Conservation (phyloP, 805 yeast species). For the Pichia phayaonensis region DNA sequence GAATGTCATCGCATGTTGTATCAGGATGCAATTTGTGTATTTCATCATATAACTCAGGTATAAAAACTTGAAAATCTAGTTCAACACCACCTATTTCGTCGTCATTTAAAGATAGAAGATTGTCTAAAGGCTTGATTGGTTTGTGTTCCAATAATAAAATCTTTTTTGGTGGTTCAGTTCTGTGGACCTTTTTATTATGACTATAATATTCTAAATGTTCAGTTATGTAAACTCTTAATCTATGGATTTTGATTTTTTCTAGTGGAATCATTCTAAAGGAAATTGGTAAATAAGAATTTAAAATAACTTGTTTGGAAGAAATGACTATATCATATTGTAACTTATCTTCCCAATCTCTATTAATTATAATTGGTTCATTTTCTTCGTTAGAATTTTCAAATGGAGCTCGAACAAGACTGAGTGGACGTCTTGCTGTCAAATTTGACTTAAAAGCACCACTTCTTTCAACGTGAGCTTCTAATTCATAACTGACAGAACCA, state of each 20-base stretch:
- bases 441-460: constrained; percentile 82
- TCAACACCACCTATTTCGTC: constrained; percentile 65
- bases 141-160: constrained; percentile 73
- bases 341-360: constrained; percentile 91
- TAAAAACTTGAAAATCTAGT: constrained; percentile 76
- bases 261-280: constrained; percentile 79
- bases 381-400: constrained; percentile 75
- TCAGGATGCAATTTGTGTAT: constrained; percentile 71
- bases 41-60: constrained; percentile 61
- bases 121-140: constrained; percentile 44
- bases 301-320: constrained; percentile 80
- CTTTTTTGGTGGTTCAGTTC: constrained; percentile 85
- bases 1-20: constrained; percentile 70
- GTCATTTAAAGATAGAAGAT: constrained; percentile 35
- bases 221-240: constrained; percentile 77
- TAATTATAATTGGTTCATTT: constrained; percentile 86
- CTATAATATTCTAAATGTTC: constrained; percentile 91
- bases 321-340: constrained; percentile 83
- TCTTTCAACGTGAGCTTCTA: constrained; percentile 67
- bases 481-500: constrained; percentile 66
- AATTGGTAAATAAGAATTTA: constrained; percentile 78
- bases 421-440: constrained; percentile 53
- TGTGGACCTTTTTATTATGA: constrained; percentile 75
- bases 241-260: constrained; percentile 79
- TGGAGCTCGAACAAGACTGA: constrained; percentile 67